Evolutionary conservation across 441 rosid genomes (phyloP), one percentile per base, ranked within the genome.

Genomic region (Bocquillonia castaneifolia): DNA sequence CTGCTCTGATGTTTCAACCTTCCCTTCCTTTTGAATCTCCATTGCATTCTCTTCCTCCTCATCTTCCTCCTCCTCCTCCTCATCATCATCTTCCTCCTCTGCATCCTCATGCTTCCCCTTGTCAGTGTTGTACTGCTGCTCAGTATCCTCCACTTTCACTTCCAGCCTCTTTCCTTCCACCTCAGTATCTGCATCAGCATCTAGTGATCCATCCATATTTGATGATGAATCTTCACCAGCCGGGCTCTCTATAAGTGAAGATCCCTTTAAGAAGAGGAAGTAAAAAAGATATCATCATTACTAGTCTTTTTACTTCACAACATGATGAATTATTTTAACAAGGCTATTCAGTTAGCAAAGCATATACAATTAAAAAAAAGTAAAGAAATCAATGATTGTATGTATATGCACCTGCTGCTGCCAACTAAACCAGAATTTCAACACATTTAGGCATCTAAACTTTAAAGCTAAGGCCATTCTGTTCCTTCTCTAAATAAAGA

Each of bases 131-230:
- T 78, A 74, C 54, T 77, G 84, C 75, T 71, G 81, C 76, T 82
- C 86, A 15, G 78, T 70, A 65, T 59, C 62, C 68, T 78, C 88
- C 52, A 63, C 5, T 78, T 84, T 83, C 59, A 67, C 73, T 72
- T 81, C 85, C 40, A 64, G 82, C 47, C 72, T 77, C 72, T 73
- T 80, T 69, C 79, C 87, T 81, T 83, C 89, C 65, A 72, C 75
- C 45, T 81, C 92, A 28, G 68, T 81, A 60, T 90, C 96, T 34
- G 76, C 88, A 77, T 86, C 93, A 36, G 60, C 79, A 67, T 83
- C 96, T 55, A 76, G 76, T 55, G 89, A 86, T 72, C 89, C 96
- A 50, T 75, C 95, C 76, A 81, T 83, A 75, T 88, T 85, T 75
- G 87, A 83, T 10, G 89, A 84, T 58, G 89, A 82, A 68, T 84